Percentiles rank a stretch among this genome's conserved stretches.
Evolutionary conservation across 495 filamentous ascomycete species (phyloP).

Genomic region (Hyaloscypha bicolor): DNA sequence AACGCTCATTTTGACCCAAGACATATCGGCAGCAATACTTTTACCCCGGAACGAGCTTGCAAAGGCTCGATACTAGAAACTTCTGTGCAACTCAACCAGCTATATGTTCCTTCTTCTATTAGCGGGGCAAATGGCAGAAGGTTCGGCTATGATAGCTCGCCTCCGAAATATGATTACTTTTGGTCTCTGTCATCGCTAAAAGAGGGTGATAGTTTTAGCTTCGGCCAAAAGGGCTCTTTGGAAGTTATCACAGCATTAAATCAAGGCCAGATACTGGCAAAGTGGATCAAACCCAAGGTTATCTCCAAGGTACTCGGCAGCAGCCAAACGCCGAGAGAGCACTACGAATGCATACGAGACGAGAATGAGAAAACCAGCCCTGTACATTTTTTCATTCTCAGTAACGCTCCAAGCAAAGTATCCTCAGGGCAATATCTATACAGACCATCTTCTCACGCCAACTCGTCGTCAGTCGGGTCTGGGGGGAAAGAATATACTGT

Average conservation of each 20-base stretch:
- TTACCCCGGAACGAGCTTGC: background rate
- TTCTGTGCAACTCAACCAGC: background rate
- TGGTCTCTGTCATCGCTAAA: background rate
- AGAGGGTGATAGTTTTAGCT: slow-evolving; percentile 9
- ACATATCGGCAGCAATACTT: background rate
- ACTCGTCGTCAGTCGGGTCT: background rate
- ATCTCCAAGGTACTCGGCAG: background rate
- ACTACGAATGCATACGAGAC: background rate
- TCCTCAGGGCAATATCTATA: background rate
- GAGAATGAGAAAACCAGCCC: background rate
- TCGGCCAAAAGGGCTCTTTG: background rate
- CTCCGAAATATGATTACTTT: slow-evolving; percentile 1
- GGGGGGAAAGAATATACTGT: too few relatives aligned
- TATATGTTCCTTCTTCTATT: slow-evolving; percentile 3
- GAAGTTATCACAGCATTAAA: slow-evolving; percentile 1
- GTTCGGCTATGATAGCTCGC: background rate
- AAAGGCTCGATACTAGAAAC: slow-evolving; percentile 8
- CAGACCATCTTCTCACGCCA: background rate
- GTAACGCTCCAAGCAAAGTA: background rate
- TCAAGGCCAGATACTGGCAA: background rate
- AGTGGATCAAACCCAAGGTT: background rate
- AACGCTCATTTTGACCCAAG: slow-evolving; percentile 5
- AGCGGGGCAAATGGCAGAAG: background rate
- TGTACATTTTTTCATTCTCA: background rate
- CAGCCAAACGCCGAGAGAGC: background rate